phyloP scores from a whole-genome alignment of 2,329 filamentous ascomycete genomes.

The Lasiodiplodia sp. region DNA sequence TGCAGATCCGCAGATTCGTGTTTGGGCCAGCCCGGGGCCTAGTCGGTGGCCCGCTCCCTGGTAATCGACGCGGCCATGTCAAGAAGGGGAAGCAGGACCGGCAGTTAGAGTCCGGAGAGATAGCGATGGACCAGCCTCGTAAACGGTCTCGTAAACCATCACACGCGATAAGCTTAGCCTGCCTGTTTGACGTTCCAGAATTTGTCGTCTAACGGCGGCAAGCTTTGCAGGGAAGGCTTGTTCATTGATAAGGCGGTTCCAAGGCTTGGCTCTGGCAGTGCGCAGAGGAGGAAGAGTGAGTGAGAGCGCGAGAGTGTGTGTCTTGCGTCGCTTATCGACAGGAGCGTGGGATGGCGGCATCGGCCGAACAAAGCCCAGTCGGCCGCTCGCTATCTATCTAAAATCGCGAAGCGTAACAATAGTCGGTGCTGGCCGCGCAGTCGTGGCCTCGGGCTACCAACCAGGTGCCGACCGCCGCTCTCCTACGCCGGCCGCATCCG shows the following conservation, averaged over 20 bases:
- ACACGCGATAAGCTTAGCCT: slow-evolving; percentile 14
- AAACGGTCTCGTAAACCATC: not conserved
- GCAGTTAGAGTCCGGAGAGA: slow-evolving; percentile 19
- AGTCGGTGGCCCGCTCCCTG: not conserved
- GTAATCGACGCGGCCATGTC: not conserved
- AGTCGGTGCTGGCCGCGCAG: not conserved
- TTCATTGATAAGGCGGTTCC: not conserved
- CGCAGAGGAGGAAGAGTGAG: not conserved
- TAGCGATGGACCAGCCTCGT: slow-evolving; percentile 22
- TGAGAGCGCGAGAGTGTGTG: not conserved
- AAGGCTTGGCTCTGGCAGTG: not conserved
- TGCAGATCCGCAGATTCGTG: slow-evolving; percentile 24
- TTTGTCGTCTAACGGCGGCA: slow-evolving; percentile 21
- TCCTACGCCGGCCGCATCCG: not conserved
- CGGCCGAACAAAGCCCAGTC: slow-evolving; percentile 3
- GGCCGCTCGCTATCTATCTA: not conserved
- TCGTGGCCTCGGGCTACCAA: not conserved
- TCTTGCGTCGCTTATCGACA: slow-evolving; percentile 19
- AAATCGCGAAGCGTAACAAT: not conserved
- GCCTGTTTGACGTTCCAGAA: slow-evolving; percentile 8
- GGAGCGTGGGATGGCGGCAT: slow-evolving; percentile 4
- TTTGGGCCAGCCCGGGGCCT: slow-evolving; percentile 22
- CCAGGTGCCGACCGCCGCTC: slow-evolving; percentile 14
- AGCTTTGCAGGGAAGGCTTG: slow-evolving; percentile 27
- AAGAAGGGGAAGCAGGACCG: slow-evolving; percentile 19